phyloP scores from a whole-genome alignment of 805 yeast species.

The Starmerella tilneyi region DNA sequence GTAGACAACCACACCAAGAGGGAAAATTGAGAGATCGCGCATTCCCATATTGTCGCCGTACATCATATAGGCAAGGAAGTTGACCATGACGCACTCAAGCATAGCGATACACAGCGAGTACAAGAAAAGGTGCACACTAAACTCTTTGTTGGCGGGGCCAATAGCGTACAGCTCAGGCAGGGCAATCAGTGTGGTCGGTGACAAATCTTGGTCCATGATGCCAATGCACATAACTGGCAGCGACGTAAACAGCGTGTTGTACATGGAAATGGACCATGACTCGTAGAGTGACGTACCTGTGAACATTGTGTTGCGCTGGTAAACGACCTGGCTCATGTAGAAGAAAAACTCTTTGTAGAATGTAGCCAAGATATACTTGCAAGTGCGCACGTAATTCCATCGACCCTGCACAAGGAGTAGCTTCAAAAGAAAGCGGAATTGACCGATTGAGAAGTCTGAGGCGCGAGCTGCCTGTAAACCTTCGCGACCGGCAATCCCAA shows the following conservation, averaged over 20 bases:
- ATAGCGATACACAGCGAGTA: conserved; percentile 74
- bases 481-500: conserved; percentile 95
- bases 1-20: conserved; percentile 67
- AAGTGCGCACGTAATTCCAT: conserved; percentile 84
- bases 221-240: conserved; percentile 86
- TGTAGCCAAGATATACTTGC: conserved; percentile 84
- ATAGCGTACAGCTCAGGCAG: conserved; percentile 79
- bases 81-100: conserved; percentile 55
- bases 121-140: conserved; percentile 58
- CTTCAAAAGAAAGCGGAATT: conserved; percentile 74
- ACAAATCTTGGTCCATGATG: conserved; percentile 85
- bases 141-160: conserved; percentile 66
- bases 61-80: conserved; percentile 53
- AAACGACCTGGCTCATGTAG: conserved; percentile 77
- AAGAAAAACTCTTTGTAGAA: conserved; percentile 89
- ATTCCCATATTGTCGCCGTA: conserved; percentile 60
- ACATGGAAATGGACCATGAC: conserved; percentile 94
- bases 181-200: conserved; percentile 78
- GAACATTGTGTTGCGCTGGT: conserved; percentile 75
- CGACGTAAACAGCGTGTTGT: conserved; percentile 89
- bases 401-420: conserved; percentile 87
- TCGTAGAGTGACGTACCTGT: conserved; percentile 92
- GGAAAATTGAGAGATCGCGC: conserved; percentile 66
- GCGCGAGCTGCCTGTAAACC: conserved; percentile 95
- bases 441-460: conserved; percentile 91